Conservation (phyloP, 2,329 filamentous ascomycete species). For the Ophiocordyceps camponoti-rufipedis region DNA sequence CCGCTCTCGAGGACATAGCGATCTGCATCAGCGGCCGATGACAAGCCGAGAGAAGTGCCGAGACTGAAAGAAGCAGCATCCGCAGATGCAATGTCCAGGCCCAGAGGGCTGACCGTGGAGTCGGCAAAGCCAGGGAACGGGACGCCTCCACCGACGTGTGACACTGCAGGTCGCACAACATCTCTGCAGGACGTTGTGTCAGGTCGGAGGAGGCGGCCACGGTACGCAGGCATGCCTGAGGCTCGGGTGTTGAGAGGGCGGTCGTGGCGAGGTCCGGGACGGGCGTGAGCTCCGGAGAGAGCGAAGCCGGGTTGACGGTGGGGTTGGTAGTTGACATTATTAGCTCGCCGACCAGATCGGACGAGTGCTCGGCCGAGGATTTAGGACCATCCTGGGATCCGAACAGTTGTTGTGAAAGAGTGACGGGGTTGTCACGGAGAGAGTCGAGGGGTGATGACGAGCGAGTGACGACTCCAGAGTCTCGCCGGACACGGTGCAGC, state of each 20-base stretch:
- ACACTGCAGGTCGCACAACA: constrained; percentile 99
- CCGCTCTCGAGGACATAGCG: constrained; percentile 58
- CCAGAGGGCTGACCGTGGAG: constrained; percentile 18
- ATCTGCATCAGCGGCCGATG: constrained; percentile 54
- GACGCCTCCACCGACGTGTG: constrained; percentile 65
- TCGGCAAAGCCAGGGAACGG: constrained; percentile 25
- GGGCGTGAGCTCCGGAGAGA: constrained; percentile 38
- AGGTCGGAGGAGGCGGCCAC: constrained; percentile 48
- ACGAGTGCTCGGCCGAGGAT: constrained; percentile 11
- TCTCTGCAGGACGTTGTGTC: constrained; percentile 99
- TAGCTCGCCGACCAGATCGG: constrained; percentile 23
- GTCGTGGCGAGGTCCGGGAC: constrained; percentile 21
- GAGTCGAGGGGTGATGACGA: constrained; percentile 23
- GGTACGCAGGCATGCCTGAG: constrained; percentile 9
- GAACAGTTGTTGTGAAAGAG: constrained; percentile 41
- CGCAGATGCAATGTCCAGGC: constrained; percentile 34
- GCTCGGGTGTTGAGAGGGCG: constrained; percentile 4
- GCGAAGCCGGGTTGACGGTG: constrained; percentile 42
- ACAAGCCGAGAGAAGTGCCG: constrained; percentile 50
- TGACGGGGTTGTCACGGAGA: constrained; percentile 28
- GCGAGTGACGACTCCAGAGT: constrained; percentile 21
- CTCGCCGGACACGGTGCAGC: constrained; percentile 28
- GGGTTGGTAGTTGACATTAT: constrained; percentile 19
- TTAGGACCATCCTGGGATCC: constrained; percentile 23
- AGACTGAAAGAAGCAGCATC: constrained; percentile 47